A percentile compares a stretch with the other conserved stretches of the same genome.
These are phyloP conservation scores for Cetradonia linearis DNA, from an alignment of 495 filamentous ascomycete species.

Conservation along the genomic window DNA sequence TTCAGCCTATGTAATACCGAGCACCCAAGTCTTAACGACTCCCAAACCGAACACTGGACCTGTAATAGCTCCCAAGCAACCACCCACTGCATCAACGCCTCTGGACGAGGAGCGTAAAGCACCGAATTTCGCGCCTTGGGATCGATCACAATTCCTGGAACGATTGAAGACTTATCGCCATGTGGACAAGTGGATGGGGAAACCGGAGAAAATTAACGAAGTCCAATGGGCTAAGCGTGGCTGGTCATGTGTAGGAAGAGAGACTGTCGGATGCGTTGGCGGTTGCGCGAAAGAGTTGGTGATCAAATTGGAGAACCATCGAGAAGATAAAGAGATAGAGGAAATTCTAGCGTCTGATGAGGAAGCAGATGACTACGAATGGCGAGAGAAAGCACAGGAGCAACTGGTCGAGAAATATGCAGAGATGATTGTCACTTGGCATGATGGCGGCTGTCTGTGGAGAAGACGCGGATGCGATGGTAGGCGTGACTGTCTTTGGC, in stretches of 20 bases:
- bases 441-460: conserved; percentile 83
- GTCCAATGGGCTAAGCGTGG: conserved; percentile 92
- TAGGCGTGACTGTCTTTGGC: conserved; percentile 29
- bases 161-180: conserved; percentile 80
- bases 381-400: conserved; percentile 36
- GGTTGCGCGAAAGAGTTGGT: conserved; percentile 74
- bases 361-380: conserved; percentile 17
- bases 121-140: conserved; percentile 70
- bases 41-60: conserved; percentile 21
- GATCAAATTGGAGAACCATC: conserved; percentile 57
- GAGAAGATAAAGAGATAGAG: conserved; percentile 7
- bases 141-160: conserved; percentile 70
- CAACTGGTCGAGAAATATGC: conserved; percentile 69
- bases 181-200: conserved; percentile 75
- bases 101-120: conserved; percentile 25
- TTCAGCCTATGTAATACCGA: conserved; percentile 26
- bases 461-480: conserved; percentile 73
- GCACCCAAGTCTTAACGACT: conserved; percentile 18
- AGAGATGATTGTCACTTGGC: conserved; percentile 59
- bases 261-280: conserved; percentile 69
- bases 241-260: conserved; percentile 75
- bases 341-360: conserved; percentile 4
- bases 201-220: conserved; percentile 72
- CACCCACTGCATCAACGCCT: conserved; percentile 24
- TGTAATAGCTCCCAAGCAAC: conserved; percentile 24